Evolutionary conservation across 176 grass and related monocot species (phyloP).

Genomic region (Triticum dicoccoides): DNA sequence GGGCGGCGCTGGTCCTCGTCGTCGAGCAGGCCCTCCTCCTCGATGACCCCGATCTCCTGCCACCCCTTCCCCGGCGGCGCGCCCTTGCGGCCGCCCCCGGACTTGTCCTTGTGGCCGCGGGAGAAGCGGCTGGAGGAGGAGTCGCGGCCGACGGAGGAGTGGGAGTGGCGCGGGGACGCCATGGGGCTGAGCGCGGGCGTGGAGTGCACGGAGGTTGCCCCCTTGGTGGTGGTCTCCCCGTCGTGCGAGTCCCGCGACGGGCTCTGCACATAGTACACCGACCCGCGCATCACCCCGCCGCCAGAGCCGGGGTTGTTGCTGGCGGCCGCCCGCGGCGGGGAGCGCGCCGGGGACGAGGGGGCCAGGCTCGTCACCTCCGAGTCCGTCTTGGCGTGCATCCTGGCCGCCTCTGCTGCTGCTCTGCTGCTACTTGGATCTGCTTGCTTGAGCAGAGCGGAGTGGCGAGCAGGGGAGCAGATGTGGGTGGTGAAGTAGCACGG

Average conservation of each 20-base stretch:
- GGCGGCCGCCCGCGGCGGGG: conserved; percentile 37
- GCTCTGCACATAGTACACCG: conserved; percentile 87
- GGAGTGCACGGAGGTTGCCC: conserved; percentile 70
- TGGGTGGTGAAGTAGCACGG: neutral
- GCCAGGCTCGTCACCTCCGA: conserved; percentile 93
- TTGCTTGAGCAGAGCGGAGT: neutral
- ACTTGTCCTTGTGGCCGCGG: conserved; percentile 20
- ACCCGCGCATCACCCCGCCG: conserved; percentile 1
- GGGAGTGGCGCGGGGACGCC: conserved; percentile 70
- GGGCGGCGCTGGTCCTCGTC: conserved; percentile 47
- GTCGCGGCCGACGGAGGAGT: conserved; percentile 71
- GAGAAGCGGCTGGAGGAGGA: conserved; percentile 88
- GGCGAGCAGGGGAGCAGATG: neutral
- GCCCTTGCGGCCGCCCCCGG: conserved; percentile 26
- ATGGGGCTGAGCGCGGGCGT: conserved; percentile 70
- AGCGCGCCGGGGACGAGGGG: conserved; percentile 59
- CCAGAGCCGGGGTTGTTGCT: neutral
- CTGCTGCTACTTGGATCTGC: neutral
- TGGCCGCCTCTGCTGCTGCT: no score
- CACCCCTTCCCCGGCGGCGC: conserved; percentile 32
- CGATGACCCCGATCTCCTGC: conserved; percentile 79
- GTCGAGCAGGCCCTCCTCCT: conserved; percentile 71
- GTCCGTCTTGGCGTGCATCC: conserved; percentile 93
- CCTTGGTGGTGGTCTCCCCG: conserved; percentile 59
- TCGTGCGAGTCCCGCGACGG: conserved; percentile 91